Conservation (phyloP, 2,329 filamentous ascomycete genomes). For the Xylariaceae sp. region DNA sequence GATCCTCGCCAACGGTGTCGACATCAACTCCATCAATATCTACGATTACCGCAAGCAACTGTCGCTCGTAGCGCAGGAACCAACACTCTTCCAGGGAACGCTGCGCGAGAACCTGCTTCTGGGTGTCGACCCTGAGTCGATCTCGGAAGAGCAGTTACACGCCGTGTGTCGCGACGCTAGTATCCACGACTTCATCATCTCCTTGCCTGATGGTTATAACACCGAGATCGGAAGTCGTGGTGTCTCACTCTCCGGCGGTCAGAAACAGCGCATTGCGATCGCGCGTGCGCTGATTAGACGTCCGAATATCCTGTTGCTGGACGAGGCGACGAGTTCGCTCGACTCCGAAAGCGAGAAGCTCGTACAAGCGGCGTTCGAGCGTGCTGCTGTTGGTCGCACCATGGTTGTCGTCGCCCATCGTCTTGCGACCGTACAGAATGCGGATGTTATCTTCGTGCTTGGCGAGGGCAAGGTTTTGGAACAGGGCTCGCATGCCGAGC, state of each 20-base stretch:
- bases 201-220: conserved; percentile 61
- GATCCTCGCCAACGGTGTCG: conserved; percentile 58
- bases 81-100: conserved; percentile 62
- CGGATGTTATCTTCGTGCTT: conserved; percentile 75
- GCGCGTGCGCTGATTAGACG: conserved; percentile 62
- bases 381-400: conserved; percentile 53
- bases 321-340: conserved; percentile 67
- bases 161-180: conserved; percentile 56
- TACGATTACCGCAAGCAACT: conserved; percentile 58
- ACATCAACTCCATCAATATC: conserved; percentile 55
- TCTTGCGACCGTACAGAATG: conserved; percentile 70
- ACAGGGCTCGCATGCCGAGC: conserved; percentile 47
- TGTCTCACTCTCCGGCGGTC: conserved; percentile 63
- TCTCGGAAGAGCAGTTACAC: conserved; percentile 49
- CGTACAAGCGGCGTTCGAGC: conserved; percentile 64
- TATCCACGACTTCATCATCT: conserved; percentile 65
- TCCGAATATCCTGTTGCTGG: conserved; percentile 62
- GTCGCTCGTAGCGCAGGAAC: conserved; percentile 69
- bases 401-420: conserved; percentile 75
- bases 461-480: conserved; percentile 57
- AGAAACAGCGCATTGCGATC: conserved; percentile 66
- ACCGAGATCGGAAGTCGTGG: conserved; percentile 64
- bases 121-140: conserved; percentile 50
- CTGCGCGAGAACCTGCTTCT: conserved; percentile 62
- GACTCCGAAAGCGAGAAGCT: conserved; percentile 54